phyloP scores from a whole-genome alignment of 1,139 yeast species.

The Candida tunisiensis region DNA sequence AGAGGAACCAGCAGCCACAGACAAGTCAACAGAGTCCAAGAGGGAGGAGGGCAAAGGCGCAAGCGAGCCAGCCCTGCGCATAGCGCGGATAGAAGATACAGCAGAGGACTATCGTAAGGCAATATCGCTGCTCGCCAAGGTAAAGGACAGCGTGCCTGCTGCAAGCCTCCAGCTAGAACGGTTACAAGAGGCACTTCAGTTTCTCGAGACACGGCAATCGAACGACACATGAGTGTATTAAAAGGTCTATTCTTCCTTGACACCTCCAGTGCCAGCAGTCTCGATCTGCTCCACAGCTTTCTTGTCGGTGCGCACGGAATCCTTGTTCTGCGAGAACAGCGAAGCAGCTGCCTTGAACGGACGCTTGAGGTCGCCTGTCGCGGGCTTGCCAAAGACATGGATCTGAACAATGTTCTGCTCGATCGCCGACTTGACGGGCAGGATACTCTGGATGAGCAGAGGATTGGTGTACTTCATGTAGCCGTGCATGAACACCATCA shows the following conservation, averaged over 20 bases:
- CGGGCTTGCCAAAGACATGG: conserved; percentile 71
- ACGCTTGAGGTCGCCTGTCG: conserved; percentile 86
- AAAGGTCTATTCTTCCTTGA: conserved; percentile 60
- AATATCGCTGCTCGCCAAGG: no score
- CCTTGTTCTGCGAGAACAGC: conserved; percentile 55
- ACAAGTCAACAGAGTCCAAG: no score
- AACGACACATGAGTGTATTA: no score
- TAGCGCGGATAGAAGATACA: no score
- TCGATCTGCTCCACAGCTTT: conserved; percentile 77
- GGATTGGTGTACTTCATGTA: conserved; percentile 99
- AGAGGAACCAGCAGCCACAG: no score
- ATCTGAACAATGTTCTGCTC: conserved; percentile 88
- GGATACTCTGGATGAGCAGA: conserved; percentile 81
- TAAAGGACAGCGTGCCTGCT: no score
- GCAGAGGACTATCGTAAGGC: no score
- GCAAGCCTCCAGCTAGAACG: no score
- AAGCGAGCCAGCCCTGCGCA: conserved; percentile 1
- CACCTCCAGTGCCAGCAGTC: conserved; percentile 75
- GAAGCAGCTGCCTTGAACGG: conserved; percentile 92
- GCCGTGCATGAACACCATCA: conserved; percentile 98
- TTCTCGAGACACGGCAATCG: no score
- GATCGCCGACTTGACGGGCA: conserved; percentile 78
- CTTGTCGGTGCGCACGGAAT: conserved; percentile 54
- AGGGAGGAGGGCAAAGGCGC: not conserved
- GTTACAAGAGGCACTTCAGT: no score